These are phyloP conservation scores for Entrophospora sp. DNA, from an alignment of 192 early-diverging fungal genomes.

Conservation along the genomic window DNA sequence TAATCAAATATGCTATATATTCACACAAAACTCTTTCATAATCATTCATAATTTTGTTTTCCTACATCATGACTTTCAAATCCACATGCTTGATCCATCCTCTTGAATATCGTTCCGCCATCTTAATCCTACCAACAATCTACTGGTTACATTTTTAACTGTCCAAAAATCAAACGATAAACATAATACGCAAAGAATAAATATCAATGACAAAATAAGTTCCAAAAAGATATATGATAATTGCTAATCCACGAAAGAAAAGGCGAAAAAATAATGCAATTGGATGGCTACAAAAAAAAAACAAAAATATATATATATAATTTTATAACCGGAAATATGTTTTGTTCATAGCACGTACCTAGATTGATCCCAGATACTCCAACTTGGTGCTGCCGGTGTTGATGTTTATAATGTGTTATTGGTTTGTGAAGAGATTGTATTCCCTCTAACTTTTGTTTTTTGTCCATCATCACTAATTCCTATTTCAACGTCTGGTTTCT, in stretches of 20 bases:
- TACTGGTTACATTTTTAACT: conserved; percentile 97
- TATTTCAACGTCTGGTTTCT: no score
- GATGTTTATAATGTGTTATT: neutral
- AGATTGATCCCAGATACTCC: conserved; percentile 18
- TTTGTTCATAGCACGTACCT: conserved; percentile 1
- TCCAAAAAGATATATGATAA: conserved; percentile 80
- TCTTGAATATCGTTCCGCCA: conserved; percentile 99
- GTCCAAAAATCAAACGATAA: conserved; percentile 99
- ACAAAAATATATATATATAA: neutral
- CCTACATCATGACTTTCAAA: conserved; percentile 84
- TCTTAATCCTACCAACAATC: conserved; percentile 91
- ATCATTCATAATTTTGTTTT: neutral
- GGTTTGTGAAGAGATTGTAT: neutral
- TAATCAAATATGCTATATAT: no score
- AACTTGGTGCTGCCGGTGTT: neutral
- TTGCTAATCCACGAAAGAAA: conserved; percentile 73
- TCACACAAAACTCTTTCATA: no score
- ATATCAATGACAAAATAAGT: conserved; percentile 77
- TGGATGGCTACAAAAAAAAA: conserved; percentile 61
- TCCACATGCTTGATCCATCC: conserved; percentile 90
- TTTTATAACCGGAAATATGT: no score
- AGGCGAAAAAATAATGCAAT: conserved; percentile 84
- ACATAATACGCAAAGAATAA: conserved; percentile 84
- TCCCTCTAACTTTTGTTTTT: no score
- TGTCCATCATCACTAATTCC: no score